phyloP scores from a whole-genome alignment of 2,329 filamentous ascomycete species.

The Aspergillus intermedius region DNA sequence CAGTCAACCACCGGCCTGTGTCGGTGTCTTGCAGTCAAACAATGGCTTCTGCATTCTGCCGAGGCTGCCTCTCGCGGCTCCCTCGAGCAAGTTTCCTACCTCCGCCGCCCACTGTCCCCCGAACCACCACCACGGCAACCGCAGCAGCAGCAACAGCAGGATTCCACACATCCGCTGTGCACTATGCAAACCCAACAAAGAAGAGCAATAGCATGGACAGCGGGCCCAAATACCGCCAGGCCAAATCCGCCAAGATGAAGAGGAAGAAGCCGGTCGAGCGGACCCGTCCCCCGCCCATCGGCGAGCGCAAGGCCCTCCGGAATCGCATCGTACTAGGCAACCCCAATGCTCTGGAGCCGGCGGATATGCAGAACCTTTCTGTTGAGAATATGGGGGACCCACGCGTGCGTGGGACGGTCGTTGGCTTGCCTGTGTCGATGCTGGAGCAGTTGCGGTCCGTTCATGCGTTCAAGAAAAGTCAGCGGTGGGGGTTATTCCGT shows the following conservation, averaged over 20 bases:
- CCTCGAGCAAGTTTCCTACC: slow-evolving; percentile 27
- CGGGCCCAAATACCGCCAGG: slow-evolving; percentile 31
- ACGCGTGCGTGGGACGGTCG: slow-evolving; percentile 58
- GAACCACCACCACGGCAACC: slow-evolving; percentile 22
- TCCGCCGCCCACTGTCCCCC: slow-evolving; percentile 20
- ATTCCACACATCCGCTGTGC: slow-evolving; percentile 42
- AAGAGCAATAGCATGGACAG: slow-evolving; percentile 40
- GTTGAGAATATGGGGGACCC: slow-evolving; percentile 49
- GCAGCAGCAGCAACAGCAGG: slow-evolving; percentile 40
- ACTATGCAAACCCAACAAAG: slow-evolving; percentile 38
- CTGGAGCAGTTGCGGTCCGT: slow-evolving; percentile 76
- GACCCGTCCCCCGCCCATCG: slow-evolving; percentile 57
- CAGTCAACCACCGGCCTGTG: slow-evolving; percentile 23
- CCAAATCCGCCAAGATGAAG: slow-evolving; percentile 39
- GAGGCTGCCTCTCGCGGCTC: slow-evolving; percentile 52
- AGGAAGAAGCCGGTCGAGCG: slow-evolving; percentile 37
- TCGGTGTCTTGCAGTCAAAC: slow-evolving; percentile 24
- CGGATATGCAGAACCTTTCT: slow-evolving; percentile 58
- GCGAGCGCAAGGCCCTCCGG: slow-evolving; percentile 79
- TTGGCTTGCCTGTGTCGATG: slow-evolving; percentile 60
- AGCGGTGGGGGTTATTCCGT: slow-evolving; percentile 82
- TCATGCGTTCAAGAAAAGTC: slow-evolving; percentile 84
- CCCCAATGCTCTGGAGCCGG: slow-evolving; percentile 78
- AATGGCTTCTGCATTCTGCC: slow-evolving; percentile 55
- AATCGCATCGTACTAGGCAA: slow-evolving; percentile 91